Evolutionary conservation across 176 grass and related monocot species (phyloP), one percentile per base, ranked within the genome.

Genomic region (Zoysia japonica): DNA sequence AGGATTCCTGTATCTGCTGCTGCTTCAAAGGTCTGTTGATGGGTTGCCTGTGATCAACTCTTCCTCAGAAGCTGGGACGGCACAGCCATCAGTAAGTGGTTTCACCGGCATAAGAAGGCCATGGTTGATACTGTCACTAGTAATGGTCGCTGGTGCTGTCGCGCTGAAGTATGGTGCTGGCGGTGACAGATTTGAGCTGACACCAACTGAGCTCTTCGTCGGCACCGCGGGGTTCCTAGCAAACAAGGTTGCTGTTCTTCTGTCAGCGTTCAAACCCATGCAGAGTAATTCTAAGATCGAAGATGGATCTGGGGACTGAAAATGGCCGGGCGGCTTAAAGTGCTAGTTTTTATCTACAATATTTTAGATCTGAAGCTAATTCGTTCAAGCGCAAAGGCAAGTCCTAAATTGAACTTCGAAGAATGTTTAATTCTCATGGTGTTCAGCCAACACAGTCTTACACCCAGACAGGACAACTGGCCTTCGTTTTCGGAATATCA

Each of bases 201-300:
- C 85, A 16, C 87, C 89, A 1, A 70, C 71, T 4, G 83, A 98
- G 50, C 87, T 98, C 49, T 90, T 92, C 54, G 72, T 82, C 11
- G 86, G 95, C 38, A 70, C 85, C 7, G 84, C 87, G 17, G 88
- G 95, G 9, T 98, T 98, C 79, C 88, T 89, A 3, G 70, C 85
- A 0, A 90, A 84, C 80, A 97, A 94, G 55, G 64, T 92, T 70
- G 73, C 83, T 51, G 89, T 92, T 78, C 70, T 97, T 55, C 78
- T 97, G 5, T 86, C 95, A 64, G 83, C 95, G 11, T 92, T 98
- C 85, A 98, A 85, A 85, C 95, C 95, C 15, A 70, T 94, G 60
- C 78, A 87, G 72, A 98, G 88, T 47, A 83, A 70, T 77, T 67
- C 60, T 37, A 86, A 90, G 84, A 76, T 42, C 50, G 64, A 71